Conservation (phyloP, 139 green algal genomes). For the Tetradesmus obliquus region DNA sequence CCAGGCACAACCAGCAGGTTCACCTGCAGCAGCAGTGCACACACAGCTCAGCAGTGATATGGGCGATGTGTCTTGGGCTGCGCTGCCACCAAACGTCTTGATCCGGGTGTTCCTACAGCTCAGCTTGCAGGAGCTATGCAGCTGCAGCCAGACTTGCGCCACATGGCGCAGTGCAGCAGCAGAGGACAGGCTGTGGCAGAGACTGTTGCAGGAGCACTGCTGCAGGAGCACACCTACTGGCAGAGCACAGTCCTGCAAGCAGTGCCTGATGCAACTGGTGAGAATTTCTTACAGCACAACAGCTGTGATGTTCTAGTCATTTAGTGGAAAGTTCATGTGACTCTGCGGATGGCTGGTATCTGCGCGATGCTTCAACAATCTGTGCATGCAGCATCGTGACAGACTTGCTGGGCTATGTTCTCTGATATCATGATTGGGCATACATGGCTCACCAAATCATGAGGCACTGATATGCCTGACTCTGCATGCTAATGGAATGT, state of each 20-base stretch:
- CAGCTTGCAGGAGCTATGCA: background rate
- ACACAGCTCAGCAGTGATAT: background rate
- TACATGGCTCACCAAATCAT: too few relatives aligned
- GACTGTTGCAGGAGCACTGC: background rate
- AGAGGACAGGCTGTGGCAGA: constrained; percentile 16
- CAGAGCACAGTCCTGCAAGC: background rate
- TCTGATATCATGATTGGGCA: too few relatives aligned
- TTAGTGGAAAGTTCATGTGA: too few relatives aligned
- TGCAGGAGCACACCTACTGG: background rate
- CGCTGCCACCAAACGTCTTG: constrained; percentile 8
- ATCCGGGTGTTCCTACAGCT: background rate
- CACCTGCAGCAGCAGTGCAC: background rate
- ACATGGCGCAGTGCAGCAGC: background rate
- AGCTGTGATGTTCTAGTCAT: too few relatives aligned
- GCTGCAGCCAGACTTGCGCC: background rate
- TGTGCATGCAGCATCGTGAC: too few relatives aligned
- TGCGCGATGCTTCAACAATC: too few relatives aligned
- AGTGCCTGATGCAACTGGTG: constrained; percentile 13
- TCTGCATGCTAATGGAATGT: too few relatives aligned
- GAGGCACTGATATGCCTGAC: too few relatives aligned
- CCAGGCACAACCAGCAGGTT: background rate
- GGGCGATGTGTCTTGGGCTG: background rate
- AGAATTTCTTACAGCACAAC: background rate
- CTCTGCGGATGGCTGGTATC: too few relatives aligned
- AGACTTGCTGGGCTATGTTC: too few relatives aligned